Evolutionary conservation across 73 alveolate genomes (phyloP), one percentile per base, ranked within the genome.

Genomic region (Paramecium caudatum): DNA sequence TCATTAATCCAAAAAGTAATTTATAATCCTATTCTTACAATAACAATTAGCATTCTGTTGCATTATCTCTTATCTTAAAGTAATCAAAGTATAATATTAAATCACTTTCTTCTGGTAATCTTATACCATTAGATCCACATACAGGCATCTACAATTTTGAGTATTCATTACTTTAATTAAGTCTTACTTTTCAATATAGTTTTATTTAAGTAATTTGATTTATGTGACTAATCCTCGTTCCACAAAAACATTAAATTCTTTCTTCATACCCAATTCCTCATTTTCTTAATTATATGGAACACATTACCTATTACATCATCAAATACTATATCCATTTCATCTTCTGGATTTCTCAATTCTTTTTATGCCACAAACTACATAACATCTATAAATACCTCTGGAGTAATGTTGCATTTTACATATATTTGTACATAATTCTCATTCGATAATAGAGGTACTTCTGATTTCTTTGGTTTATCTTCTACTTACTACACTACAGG

Each of bases 241-340:
- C 0, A 74, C 88, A 74, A 74, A 74, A 41, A 74, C 88, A 74
- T 74, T 74, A 45, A 34, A 74, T 15, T 74, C 88, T 25, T 74
- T 74, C n/a, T 74, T 74, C 88, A 74, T 74, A 41, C 88, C 88
- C 5, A 74, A 39, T 43, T 74, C 88, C 47, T 74, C 88, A 74
- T 74, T 74, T 43, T 74, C 88, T 74, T 39, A 41, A 39, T 27
- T 37, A 19, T 39, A 19, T 15, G 3, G 0, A 2, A 74, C 17
- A 37, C 5, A 8, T 27, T 74, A 74, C 88, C 88, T 41, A 74
- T 74, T 5, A 74, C 88, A 74, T 74, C 88, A 43, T 74, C 88
- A 13, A 74, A 45, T 3, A 74, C 68, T 39, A 74, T 45, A 10
- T 74, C 88, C 12, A 74, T 45, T 12, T 74, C 88, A 74, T 74